Percentiles rank a stretch among this genome's conserved stretches.
These are phyloP conservation scores for Aspergillus versicolor DNA, from an alignment of 2,329 filamentous ascomycete genomes.

Conservation along the genomic window DNA sequence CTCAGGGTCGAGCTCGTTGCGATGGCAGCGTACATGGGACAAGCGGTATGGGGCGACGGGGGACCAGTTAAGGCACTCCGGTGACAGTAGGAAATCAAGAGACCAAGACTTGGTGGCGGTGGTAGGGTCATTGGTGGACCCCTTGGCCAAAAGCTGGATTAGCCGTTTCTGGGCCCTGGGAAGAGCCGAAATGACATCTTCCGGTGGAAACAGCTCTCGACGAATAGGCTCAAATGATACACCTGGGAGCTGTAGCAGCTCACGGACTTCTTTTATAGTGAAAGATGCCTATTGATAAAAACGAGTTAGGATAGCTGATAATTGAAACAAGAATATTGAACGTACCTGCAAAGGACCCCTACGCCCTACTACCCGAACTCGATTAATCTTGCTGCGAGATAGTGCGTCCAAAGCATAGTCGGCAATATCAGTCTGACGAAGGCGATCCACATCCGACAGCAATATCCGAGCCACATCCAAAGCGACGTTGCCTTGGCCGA, in stretches of 20 bases:
- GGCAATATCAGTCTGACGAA: constrained; percentile 84
- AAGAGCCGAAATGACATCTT: constrained; percentile 62
- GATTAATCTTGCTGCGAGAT: constrained; percentile 69
- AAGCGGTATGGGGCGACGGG: constrained; percentile 51
- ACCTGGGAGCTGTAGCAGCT: constrained; percentile 73
- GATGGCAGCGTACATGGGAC: constrained; percentile 64
- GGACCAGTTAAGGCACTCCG: constrained; percentile 63
- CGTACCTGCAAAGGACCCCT: constrained; percentile 81
- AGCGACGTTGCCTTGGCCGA: constrained; percentile 95
- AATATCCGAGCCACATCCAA: constrained; percentile 89
- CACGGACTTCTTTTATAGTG: constrained; percentile 90
- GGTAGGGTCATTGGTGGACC: constrained; percentile 55
- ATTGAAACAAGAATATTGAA: not conserved
- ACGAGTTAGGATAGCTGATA: not conserved
- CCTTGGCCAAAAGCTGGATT: constrained; percentile 77
- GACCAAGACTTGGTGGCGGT: constrained; percentile 70
- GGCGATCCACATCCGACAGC: constrained; percentile 68
- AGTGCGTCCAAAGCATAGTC: constrained; percentile 76
- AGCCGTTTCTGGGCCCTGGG: constrained; percentile 74
- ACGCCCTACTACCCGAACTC: constrained; percentile 83
- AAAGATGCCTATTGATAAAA: constrained; percentile 65
- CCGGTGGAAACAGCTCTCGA: constrained; percentile 61
- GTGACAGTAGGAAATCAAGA: constrained; percentile 80
- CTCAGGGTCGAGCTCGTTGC: constrained; percentile 52
- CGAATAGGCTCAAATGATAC: constrained; percentile 73